Base-by-base conservation (phyloP, 495 filamentous ascomycete species). In the Parachaetomium inaequale region DNA sequence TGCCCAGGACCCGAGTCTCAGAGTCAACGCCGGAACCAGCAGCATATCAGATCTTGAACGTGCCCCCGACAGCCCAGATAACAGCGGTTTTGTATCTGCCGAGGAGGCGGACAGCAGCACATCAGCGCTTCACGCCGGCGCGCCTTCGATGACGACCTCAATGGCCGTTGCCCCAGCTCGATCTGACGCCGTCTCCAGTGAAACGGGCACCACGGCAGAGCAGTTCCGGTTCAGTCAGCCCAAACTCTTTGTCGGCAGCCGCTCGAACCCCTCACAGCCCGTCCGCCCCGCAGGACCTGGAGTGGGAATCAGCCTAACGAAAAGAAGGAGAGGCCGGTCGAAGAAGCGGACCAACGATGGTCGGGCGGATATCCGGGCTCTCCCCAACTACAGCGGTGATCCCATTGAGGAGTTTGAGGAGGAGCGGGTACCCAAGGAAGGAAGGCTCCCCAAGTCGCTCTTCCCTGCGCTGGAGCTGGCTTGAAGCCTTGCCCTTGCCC, bases 341-440 rank as follows among this genome's bases (percentile, higher is more conserved):
- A 75, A 53, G 60, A 77, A 68, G 57, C 67, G 63, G 25, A 67
- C 70, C 0, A 57, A 19, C 17, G 75, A 77, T 59, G 76, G 75
- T 19, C 74, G 76, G 31, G 69, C 75, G 0, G 65, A 78, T 67
- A 80, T 79, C 50, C 67, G 76, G 45, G 66, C 65, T 7, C 65
- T 79, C 11, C 78, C 78, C 0, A 73, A 76, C 63, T 79, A 78
- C 63, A 70, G 68, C 26, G 72, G 68, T 23, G 78, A 80, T 63
- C 77, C 77, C 8, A 79, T 79, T 34, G 77, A 80, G 62, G 78
- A 79, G 4, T 69, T 78, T 57, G 72, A 74, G 55, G 73, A 76
- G 0, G 58, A 71, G 19, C 40, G 58, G 31, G 8, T 34, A 0
- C 12, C 11, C 8, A 21, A 31, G 1, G 56, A 71, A 17, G 59